phyloP scores from a whole-genome alignment of 179 eudicot genomes.

The Silene noctiflora region DNA sequence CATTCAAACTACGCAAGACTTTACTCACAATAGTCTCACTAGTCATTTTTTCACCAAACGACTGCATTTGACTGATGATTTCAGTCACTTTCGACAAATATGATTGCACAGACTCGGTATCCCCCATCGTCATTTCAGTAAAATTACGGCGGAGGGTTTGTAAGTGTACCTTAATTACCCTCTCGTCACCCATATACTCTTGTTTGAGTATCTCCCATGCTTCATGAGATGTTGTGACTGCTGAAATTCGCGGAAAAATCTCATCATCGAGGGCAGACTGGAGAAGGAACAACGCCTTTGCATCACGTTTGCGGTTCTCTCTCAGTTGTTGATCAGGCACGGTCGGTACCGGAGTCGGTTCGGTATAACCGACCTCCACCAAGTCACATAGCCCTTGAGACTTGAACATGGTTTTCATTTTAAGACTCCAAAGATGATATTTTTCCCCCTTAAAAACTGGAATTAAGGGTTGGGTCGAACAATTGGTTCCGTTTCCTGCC shows the following conservation, averaged over 20 bases:
- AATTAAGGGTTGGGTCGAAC: not conserved
- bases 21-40: no score
- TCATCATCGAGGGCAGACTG: not conserved
- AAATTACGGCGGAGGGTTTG: not conserved
- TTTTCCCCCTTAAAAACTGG: not conserved
- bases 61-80: not conserved
- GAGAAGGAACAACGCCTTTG: no score
- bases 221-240: not conserved
- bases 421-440: no score
- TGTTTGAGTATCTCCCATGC: not conserved
- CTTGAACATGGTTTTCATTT: no score
- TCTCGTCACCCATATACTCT: not conserved
- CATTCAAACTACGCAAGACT: no score
- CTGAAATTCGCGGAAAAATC: constrained; percentile 3
- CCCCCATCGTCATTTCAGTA: not conserved
- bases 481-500: no score
- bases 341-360: no score
- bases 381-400: no score
- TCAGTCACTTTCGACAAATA: not conserved
- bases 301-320: no score
- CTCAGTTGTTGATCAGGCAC: no score
- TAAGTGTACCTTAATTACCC: not conserved
- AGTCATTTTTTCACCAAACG: not conserved
- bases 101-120: constrained; percentile 1
- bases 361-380: no score